Evolutionary conservation across 768 basidiomycete species (phyloP).

Genomic region (Amanita subjunquillea): DNA sequence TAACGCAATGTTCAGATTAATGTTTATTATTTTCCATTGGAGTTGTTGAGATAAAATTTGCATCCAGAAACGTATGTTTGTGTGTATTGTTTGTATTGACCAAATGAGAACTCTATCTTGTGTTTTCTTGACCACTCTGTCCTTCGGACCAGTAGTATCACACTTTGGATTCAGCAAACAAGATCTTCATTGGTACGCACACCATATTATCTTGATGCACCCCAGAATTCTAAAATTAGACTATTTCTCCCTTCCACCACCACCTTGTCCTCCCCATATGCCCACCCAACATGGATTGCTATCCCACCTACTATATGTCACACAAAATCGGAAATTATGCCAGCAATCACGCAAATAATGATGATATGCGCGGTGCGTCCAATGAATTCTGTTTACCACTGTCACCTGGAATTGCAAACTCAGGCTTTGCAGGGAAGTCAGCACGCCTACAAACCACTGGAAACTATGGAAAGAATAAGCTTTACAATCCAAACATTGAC

Average conservation of each 20-base stretch:
- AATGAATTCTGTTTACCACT: not conserved
- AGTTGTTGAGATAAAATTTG: no score
- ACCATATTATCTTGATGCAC: no score
- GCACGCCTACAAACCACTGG: not conserved
- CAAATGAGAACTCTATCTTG: no score
- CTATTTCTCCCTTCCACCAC: not conserved
- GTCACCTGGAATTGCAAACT: not conserved
- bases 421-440: not conserved
- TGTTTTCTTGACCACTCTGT: no score
- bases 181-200: no score
- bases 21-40: no score
- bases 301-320: not conserved
- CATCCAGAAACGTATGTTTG: no score
- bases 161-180: no score
- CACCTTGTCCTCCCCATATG: not conserved
- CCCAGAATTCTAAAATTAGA: no score
- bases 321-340: not conserved
- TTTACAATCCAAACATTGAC: not conserved
- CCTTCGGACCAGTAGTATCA: no score
- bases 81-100: no score
- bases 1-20: no score
- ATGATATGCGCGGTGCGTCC: not conserved
- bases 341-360: not conserved
- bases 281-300: constrained; percentile 1
- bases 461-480: not conserved